Evolutionary conservation across 164 flowering plant genomes (phyloP).

Genomic region (Tinospora cordifolia): DNA sequence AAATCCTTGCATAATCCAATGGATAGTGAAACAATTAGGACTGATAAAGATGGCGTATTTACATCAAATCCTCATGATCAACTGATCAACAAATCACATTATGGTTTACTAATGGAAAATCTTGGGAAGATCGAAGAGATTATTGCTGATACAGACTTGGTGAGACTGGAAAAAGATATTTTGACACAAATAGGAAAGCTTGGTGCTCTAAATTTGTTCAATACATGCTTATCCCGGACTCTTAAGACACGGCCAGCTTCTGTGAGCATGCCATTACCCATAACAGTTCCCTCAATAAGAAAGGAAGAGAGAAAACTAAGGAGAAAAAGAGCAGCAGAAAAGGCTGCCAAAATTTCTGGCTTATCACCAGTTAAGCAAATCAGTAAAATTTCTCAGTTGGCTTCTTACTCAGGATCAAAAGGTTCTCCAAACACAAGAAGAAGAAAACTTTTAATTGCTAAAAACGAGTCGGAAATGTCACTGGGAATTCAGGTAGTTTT

Average conservation of each 20-base stretch:
- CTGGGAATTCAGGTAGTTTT: conserved; percentile 53
- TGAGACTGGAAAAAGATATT: conserved; percentile 63
- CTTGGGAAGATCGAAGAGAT: conserved; percentile 51
- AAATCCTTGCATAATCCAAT: conserved; percentile 8
- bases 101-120: conserved; percentile 47
- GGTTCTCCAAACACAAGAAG: conserved; percentile 23
- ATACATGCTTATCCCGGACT: conserved; percentile 47
- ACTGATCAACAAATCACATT: conserved; percentile 26
- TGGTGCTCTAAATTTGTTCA: conserved; percentile 70
- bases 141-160: conserved; percentile 34
- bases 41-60: conserved; percentile 20
- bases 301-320: conserved; percentile 49
- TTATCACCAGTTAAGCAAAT: conserved; percentile 15
- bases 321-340: conserved; percentile 30
- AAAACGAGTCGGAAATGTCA: conserved; percentile 66
- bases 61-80: conserved; percentile 14
- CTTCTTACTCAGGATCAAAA: conserved; percentile 17
- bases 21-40: conserved; percentile 13
- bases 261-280: conserved; percentile 16
- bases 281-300: conserved; percentile 41
- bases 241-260: conserved; percentile 24
- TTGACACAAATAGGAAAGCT: conserved; percentile 58
- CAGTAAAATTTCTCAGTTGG: conserved; percentile 12
- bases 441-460: conserved; percentile 37
- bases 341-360: conserved; percentile 17